Evolutionary conservation across 805 yeast genomes (phyloP), one percentile per base, ranked within the genome.

Genomic region (Cyberlindnera nakhonratchasimensis): DNA sequence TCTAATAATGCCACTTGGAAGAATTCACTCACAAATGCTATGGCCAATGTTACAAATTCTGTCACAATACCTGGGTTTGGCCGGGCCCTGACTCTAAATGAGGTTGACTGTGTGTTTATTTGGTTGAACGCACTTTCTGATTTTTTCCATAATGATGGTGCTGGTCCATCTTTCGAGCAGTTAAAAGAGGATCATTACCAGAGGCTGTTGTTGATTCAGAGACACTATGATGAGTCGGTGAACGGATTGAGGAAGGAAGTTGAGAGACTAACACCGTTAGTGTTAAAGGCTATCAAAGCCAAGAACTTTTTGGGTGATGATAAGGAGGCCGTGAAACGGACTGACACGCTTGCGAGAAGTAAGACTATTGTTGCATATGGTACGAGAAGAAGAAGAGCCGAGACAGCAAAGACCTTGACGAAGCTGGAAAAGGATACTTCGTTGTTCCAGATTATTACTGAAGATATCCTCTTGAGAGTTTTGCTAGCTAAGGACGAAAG

Each of bases 121-220:
- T 87, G 96, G 96, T 59, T 88, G 18, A 66, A 75, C 36, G 67
- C 74, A 6, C 61, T 84, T n/a, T 74, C 87, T 36, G 90, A 80
- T 45, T 87, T 86, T 57, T 87, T 88, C 64, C 79, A 87, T 59
- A 80, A 85, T 54, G 80, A 75, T 34, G 95, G 95, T 0, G 82
- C 81, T 25, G 96, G 96, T 0, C 93, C 93, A 0, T 74, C 87
- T 1, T 51, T 86, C 23, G 78, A 74, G 46, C 75, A 74, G 7
- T 64, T 87, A 53, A 80, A 80, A 47, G 75, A 77, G 43, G 75
- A 71, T 23, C 72, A 75, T 26, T 87, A 83, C 57, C 86, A 84
- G 58, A 73, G 78, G 30, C 60, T 86, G 19, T 62, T 82, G 46
- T 61, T 82, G 21, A 68, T 86, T 8, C 86, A 88, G 2, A 78